Percentiles rank a stretch among this genome's conserved stretches.
Evolutionary conservation across 2,329 filamentous ascomycete species (phyloP).

Genomic region (Ilyonectria destructans): DNA sequence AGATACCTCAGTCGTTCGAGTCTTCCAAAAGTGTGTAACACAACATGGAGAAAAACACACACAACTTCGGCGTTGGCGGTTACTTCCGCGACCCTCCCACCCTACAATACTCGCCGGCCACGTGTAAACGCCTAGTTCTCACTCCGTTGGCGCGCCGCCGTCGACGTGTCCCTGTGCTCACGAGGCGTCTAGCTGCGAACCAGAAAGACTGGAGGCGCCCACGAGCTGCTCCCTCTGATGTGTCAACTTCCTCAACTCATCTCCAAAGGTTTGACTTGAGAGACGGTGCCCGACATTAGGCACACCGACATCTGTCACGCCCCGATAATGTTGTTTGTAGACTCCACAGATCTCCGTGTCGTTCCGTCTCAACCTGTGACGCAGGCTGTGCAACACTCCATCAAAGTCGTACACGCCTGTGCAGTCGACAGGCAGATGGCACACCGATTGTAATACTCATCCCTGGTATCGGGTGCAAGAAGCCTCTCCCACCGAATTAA

Average conservation of each 20-base stretch:
- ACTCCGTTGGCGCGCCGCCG: constrained; percentile 5
- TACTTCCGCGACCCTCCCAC: constrained; percentile 1
- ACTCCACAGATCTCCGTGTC: constrained; percentile 16
- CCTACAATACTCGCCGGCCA: constrained; percentile 19
- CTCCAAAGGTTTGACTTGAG: not conserved
- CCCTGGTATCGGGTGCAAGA: not conserved
- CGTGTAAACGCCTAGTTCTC: constrained; percentile 26
- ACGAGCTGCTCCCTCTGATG: constrained; percentile 13
- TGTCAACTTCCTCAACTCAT: constrained; percentile 7
- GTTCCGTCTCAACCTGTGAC: constrained; percentile 18
- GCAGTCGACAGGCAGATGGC: constrained; percentile 2
- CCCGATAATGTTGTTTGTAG: not conserved
- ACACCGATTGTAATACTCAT: not conserved
- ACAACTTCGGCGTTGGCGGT: not conserved
- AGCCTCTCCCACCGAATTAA: not conserved
- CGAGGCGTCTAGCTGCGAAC: constrained; percentile 18
- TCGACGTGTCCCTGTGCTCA: constrained; percentile 23
- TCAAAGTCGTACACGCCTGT: constrained; percentile 14
- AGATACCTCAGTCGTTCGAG: constrained; percentile 3
- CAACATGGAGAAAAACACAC: constrained; percentile 5
- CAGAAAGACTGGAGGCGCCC: not conserved
- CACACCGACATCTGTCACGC: constrained; percentile 4
- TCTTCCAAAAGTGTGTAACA: constrained; percentile 7
- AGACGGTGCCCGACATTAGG: constrained; percentile 7
- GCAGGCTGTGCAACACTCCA: constrained; percentile 22